These are phyloP conservation scores for Lachnellula willkommii DNA, from an alignment of 2,329 filamentous ascomycete species.

Conservation along the genomic window DNA sequence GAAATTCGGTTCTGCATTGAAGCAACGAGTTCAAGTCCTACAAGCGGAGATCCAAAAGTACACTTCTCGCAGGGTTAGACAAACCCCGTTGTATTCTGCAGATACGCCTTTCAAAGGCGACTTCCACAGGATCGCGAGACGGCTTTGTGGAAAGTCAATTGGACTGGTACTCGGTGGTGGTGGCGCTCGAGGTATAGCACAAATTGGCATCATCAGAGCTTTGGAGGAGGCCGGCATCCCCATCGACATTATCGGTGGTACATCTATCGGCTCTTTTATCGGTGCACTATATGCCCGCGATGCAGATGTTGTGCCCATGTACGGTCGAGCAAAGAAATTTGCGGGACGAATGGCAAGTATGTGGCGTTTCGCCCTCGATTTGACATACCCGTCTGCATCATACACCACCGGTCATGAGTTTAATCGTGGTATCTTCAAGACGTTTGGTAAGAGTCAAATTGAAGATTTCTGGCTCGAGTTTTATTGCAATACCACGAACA, in stretches of 20 bases:
- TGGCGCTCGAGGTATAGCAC: slow-evolving; percentile 84
- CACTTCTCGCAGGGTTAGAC: slow-evolving; percentile 85
- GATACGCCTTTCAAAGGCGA: slow-evolving; percentile 94
- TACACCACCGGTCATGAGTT: slow-evolving; percentile 99
- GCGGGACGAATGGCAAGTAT: slow-evolving; percentile 97
- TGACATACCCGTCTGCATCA: slow-evolving; percentile 93
- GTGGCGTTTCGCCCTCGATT: slow-evolving; percentile 94
- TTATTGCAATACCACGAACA: slow-evolving; percentile 99
- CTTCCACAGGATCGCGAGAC: slow-evolving; percentile 85
- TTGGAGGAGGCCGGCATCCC: slow-evolving; percentile 95
- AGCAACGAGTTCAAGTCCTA: slow-evolving; percentile 86
- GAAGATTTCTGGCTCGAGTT: slow-evolving; percentile 99
- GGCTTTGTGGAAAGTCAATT: slow-evolving; percentile 89
- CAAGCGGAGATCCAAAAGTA: slow-evolving; percentile 99
- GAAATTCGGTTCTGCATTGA: slow-evolving; percentile 77
- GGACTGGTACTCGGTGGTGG: slow-evolving; percentile 91
- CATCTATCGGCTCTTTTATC: slow-evolving; percentile 93
- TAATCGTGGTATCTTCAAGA: slow-evolving; percentile 98
- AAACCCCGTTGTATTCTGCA: slow-evolving; percentile 81
- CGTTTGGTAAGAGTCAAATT: slow-evolving; percentile 93
- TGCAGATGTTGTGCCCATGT: slow-evolving; percentile 94
- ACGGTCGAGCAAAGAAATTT: slow-evolving; percentile 95
- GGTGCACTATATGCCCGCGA: slow-evolving; percentile 93
- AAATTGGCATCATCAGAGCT: slow-evolving; percentile 89
- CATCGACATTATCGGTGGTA: slow-evolving; percentile 91